Evolutionary conservation across 1,284 basidiomycete genomes (phyloP), one percentile per base, ranked within the genome.

Genomic region (Phaffia rhodozyma): DNA sequence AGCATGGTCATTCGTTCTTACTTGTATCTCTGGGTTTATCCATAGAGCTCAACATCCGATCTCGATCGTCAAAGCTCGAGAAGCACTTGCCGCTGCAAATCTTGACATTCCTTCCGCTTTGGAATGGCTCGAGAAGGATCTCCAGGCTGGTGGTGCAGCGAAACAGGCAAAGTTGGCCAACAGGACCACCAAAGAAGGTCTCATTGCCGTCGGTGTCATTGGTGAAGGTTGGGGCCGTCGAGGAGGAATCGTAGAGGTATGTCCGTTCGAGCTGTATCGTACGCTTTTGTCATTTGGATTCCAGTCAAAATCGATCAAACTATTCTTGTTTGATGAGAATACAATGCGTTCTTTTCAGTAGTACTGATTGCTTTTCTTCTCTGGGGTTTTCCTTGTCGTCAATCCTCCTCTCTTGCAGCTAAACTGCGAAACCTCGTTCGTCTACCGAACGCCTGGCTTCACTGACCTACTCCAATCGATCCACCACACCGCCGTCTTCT

Each of bases 341-440:
- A 34, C 9, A n/a, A 34, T 34, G 9, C 32, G 32, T 18, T 27
- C 50, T 27, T 52, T 5, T 6, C 6, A n/a, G 50, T n/a, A n/a
- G 16, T n/a, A n/a, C n/a, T 27, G 50, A n/a, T 52, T 27, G 55
- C 20, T 56, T n/a, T n/a, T n/a, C 9, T 30, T 1, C n/a, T 27
- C 55, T 56, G 11, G 9, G 6, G 6, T 43, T 27, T n/a, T 21
- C 52, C n/a, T 53, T 25, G n/a, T 49, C 25, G 18, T 2, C 4
- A 5, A 6, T 38, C 18, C 7, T 38, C 13, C 21, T 58, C 25
- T 58, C 56, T 48, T 2, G 18, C 49, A 66, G 64, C 59, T 66
- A 29, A 58, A 62, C 60, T 61, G 60, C 55, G 64, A 66, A 34
- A 66, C 64, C 1, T 61, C 64, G 25, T 66, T 66, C 50, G 64